Percentiles rank a stretch among this genome's conserved stretches.
Evolutionary conservation across 2,329 filamentous ascomycete species (phyloP).

Genomic region (Clonostachys solani): DNA sequence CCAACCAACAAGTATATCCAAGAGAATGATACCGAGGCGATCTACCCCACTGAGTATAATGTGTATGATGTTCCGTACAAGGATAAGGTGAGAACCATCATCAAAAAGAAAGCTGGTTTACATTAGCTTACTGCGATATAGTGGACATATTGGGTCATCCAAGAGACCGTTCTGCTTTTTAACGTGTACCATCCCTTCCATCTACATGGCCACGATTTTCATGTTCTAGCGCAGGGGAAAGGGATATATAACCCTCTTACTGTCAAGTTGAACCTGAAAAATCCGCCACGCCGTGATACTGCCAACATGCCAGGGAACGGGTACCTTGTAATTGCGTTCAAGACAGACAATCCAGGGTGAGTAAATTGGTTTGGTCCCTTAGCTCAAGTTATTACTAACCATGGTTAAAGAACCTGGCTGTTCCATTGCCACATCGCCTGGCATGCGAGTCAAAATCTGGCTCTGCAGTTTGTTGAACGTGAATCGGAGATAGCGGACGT

Average conservation of each 20-base stretch:
- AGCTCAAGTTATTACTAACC: too few relatives aligned
- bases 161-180: too few relatives aligned
- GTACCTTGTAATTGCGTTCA: constrained; percentile 43
- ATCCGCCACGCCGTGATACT: constrained; percentile 48
- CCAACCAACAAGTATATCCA: too few relatives aligned
- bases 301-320: constrained; percentile 38
- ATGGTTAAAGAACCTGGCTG: constrained; percentile 25
- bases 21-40: too few relatives aligned
- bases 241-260: constrained; percentile 19
- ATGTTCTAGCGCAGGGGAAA: constrained; percentile 10
- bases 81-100: too few relatives aligned
- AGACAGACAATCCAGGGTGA: constrained; percentile 40
- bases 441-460: constrained; percentile 26
- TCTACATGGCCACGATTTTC: constrained; percentile 27
- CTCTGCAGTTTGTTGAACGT: constrained; percentile 13
- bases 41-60: too few relatives aligned
- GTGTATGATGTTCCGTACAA: too few relatives aligned
- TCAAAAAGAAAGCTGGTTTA: too few relatives aligned
- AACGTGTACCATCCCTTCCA: constrained; percentile 20
- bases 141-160: too few relatives aligned
- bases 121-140: too few relatives aligned
- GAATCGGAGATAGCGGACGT: too few relatives aligned
- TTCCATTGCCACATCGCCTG: constrained; percentile 47
- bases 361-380: too few relatives aligned
- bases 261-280: constrained; percentile 25